Evolutionary conservation across 2,329 filamentous ascomycete species (phyloP).

Genomic region (Trichocomaceae sp.): DNA sequence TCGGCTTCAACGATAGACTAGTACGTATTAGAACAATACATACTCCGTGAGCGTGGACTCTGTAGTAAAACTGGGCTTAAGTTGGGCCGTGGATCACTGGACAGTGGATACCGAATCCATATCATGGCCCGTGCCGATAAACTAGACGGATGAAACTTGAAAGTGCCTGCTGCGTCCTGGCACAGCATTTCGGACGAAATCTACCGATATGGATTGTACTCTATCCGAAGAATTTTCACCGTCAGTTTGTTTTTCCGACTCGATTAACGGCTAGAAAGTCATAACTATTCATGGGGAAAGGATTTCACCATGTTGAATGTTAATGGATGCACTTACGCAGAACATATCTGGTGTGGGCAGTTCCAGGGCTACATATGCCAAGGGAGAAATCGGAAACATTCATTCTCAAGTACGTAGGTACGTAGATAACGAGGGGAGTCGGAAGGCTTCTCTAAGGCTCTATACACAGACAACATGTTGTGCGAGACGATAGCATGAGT

Average conservation of each 20-base stretch:
- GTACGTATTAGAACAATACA: no score
- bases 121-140: no score
- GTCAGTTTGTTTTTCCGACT: background rate
- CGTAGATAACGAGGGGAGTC: background rate
- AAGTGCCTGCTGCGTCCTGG: background rate
- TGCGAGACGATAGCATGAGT: background rate
- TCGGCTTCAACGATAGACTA: background rate
- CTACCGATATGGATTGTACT: background rate
- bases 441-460: background rate
- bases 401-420: no score
- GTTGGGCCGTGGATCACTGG: no score
- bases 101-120: no score
- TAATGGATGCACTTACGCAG: background rate
- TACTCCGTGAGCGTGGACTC: no score
- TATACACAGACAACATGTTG: background rate
- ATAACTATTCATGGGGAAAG: background rate
- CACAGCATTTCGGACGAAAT: background rate
- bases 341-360: no score
- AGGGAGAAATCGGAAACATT: background rate
- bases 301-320: background rate
- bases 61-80: no score
- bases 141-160: no score
- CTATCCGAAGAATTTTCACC: background rate
- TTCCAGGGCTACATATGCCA: background rate
- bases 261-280: no score